Base-by-base conservation (phyloP, 768 basidiomycete species). In the Suillus sp. region DNA sequence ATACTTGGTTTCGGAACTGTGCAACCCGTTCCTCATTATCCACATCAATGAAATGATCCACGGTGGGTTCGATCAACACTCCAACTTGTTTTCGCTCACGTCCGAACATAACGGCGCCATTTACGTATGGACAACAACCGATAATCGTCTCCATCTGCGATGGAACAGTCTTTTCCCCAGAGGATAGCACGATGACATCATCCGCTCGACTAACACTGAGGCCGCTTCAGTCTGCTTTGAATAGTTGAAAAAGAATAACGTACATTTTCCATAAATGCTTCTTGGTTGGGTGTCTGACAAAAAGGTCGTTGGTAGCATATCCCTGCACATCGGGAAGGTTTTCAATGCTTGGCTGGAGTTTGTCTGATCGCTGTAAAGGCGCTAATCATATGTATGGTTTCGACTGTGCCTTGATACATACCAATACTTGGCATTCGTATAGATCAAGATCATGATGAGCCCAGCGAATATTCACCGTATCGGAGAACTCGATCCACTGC, bases 281-380 rank as follows among this genome's bases (percentile, higher is more conserved):
- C 30, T 75, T 76, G 1, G 77, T 77, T 1, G 83, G 81, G 66
- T 84, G 82, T 27, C 67, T 72, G 22, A 75, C 62, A 64, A 78
- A 79, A 6, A 84, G 64, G 70, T 82, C 82, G 1, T 75, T 75
- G 1, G 78, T 81, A 1, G 77, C 78, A 62, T 80, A 81, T 14
- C 80, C 80, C 47, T 63, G 66, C 0, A 69, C 70, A 50, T 81
- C 75, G 1, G 63, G 59, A 9, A 78, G 27, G 60, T 78, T 78
- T 22, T 73, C 69, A 74, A 61, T 10, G 68, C 51, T 35, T 11
- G 50, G 45, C 6, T 53, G 60, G 13, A 50, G 30, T 50, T 22
- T 60, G 13, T 37, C 30, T 13, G 60, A 50, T 35, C 47, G 45
- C 45, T 60, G 60, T 47, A 14, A 45, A 48, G 59, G 32, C 9